Conservation (phyloP, 2,329 filamentous ascomycete species). For the Talaromyces sp. region DNA sequence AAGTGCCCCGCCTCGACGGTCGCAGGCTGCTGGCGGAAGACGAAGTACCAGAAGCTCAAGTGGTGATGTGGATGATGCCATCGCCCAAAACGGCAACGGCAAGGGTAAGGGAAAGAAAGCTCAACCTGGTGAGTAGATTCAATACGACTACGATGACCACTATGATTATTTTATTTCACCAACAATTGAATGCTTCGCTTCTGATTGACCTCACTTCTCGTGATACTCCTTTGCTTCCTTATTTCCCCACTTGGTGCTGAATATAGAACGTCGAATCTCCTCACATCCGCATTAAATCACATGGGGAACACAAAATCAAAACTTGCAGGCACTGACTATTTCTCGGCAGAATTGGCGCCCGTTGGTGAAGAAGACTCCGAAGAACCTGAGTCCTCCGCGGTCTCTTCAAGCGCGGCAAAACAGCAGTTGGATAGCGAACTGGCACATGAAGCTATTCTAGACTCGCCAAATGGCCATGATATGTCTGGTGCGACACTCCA, state of each 20-base stretch:
- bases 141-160: neutral
- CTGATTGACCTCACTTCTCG: neutral
- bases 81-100: slow-evolving; percentile 7
- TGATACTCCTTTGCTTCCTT: neutral
- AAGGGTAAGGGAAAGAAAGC: slow-evolving; percentile 4
- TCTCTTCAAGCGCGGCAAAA: neutral
- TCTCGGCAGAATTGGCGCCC: neutral
- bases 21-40: neutral
- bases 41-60: slow-evolving; percentile 9
- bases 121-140: slow-evolving; percentile 10
- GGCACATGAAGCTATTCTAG: neutral
- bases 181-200: neutral
- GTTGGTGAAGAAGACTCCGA: slow-evolving; percentile 3
- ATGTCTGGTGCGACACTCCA: slow-evolving; percentile 36
- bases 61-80: slow-evolving; percentile 1
- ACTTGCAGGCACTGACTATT: neutral
- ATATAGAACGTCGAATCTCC: neutral
- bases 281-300: neutral
- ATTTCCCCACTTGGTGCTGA: neutral
- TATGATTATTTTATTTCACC: neutral
- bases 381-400: neutral
- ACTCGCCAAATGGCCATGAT: slow-evolving; percentile 18
- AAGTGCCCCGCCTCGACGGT: neutral
- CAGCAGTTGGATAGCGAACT: slow-evolving; percentile 13
- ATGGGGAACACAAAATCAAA: slow-evolving; percentile 11